phyloP scores from a whole-genome alignment of 2,329 filamentous ascomycete genomes.

The Paramyrothecium sp. region DNA sequence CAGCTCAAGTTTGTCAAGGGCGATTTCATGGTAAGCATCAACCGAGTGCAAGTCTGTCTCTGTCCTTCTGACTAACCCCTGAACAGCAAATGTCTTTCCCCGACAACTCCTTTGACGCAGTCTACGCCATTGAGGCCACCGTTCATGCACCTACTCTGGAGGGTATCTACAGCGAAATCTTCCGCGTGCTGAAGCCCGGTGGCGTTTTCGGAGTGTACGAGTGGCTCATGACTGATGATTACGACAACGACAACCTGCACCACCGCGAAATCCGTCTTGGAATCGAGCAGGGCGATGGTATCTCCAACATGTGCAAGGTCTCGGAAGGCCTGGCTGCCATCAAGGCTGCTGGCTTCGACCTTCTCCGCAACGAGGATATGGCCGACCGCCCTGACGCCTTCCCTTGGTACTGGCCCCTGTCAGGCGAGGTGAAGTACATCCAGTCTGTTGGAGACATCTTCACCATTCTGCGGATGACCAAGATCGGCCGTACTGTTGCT shows the following conservation, averaged over 20 bases:
- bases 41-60: not conserved
- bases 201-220: constrained; percentile 97
- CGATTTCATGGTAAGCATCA: constrained; percentile 76
- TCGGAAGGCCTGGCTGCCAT: constrained; percentile 80
- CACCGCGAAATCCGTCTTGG: constrained; percentile 90
- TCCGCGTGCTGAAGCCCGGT: constrained; percentile 91
- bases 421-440: constrained; percentile 82
- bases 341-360: constrained; percentile 80
- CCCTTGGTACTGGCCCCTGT: constrained; percentile 93
- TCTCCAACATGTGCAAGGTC: constrained; percentile 94
- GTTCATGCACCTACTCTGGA: constrained; percentile 89
- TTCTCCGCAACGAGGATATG: constrained; percentile 83
- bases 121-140: constrained; percentile 97
- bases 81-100: constrained; percentile 87
- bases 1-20: constrained; percentile 90
- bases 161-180: constrained; percentile 92
- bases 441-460: constrained; percentile 76
- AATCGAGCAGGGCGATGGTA: constrained; percentile 94
- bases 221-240: constrained; percentile 97
- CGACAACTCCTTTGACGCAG: constrained; percentile 87
- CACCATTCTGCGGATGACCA: constrained; percentile 87
- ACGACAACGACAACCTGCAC: constrained; percentile 82
- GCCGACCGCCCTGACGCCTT: constrained; percentile 72
- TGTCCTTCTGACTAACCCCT: constrained; percentile 9
- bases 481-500: constrained; percentile 70